Conservation (phyloP, 2,329 filamentous ascomycete species). For the Tolypocladium guangdongense region DNA sequence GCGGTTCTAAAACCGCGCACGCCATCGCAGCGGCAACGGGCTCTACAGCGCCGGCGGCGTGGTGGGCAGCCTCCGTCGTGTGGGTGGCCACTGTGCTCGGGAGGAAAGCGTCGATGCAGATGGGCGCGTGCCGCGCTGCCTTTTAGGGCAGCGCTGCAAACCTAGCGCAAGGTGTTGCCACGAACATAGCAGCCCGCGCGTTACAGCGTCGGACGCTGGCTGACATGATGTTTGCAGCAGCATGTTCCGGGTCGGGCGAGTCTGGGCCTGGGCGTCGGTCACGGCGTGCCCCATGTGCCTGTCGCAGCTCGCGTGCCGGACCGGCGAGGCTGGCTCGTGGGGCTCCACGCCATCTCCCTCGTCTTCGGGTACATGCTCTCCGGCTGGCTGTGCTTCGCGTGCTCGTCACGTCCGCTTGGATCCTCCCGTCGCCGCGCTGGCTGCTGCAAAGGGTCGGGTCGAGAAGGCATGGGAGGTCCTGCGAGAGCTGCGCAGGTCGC, state of each 20-base stretch:
- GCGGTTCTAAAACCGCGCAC: slow-evolving; percentile 31
- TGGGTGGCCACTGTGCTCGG: slow-evolving; percentile 34
- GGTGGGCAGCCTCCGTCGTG: slow-evolving; percentile 35
- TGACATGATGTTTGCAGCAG: no score
- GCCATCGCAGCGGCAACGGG: slow-evolving; percentile 36
- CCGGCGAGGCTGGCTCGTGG: slow-evolving; percentile 37
- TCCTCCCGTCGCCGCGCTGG: no score
- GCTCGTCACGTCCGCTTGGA: no score
- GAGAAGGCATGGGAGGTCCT: no score
- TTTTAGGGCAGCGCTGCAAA: slow-evolving; percentile 32
- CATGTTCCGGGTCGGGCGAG: no score
- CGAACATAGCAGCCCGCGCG: no score
- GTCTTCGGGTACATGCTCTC: slow-evolving; percentile 35
- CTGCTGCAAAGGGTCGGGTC: no score
- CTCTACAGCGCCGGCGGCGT: slow-evolving; percentile 37
- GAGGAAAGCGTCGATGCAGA: slow-evolving; percentile 32
- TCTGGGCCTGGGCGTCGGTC: slow-evolving; percentile 31
- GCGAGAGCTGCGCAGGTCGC: no score
- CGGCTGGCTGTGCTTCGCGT: slow-evolving; percentile 24
- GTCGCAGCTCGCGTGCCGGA: slow-evolving; percentile 21
- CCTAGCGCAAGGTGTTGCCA: slow-evolving; percentile 19
- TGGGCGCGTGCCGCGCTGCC: slow-evolving; percentile 30
- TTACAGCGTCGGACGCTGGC: no score
- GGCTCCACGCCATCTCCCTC: slow-evolving; percentile 35
- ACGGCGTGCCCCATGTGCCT: slow-evolving; percentile 24